Conservation (phyloP, 805 yeast species). For the Pichia kluyveri region DNA sequence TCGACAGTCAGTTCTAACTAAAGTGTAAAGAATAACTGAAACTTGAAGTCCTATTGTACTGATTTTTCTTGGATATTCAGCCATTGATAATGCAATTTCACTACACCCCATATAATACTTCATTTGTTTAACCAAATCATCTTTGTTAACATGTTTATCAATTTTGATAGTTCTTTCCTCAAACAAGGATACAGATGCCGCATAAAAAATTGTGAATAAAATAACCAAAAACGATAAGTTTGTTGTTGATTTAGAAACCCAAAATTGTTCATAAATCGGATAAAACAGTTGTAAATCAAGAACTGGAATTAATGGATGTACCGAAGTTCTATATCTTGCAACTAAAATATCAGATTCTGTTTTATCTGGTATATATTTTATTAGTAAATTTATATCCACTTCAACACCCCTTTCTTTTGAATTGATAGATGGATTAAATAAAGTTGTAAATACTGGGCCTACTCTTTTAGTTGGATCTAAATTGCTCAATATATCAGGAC, state of each 20-base stretch:
- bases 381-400: background rate
- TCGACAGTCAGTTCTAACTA: conserved; percentile 46
- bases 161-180: conserved; percentile 42
- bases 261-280: conserved; percentile 38
- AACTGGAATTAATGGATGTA: conserved; percentile 48
- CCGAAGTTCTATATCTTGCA: conserved; percentile 40
- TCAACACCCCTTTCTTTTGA: conserved; percentile 1
- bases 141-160: conserved; percentile 11
- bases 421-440: conserved; percentile 17
- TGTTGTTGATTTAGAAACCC: conserved; percentile 29
- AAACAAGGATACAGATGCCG: conserved; percentile 50
- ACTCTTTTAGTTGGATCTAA: conserved; percentile 6
- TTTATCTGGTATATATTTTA: conserved; percentile 32
- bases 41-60: conserved; percentile 29
- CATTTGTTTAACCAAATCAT: conserved; percentile 33
- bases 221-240: conserved; percentile 39
- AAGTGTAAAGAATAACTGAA: conserved; percentile 35
- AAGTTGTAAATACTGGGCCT: conserved; percentile 19
- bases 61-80: conserved; percentile 41
- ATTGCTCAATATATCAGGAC: conserved; percentile 2
- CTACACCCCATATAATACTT: conserved; percentile 39
- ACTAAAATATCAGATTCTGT: conserved; percentile 39
- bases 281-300: conserved; percentile 37
- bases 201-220: conserved; percentile 46
- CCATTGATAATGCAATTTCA: conserved; percentile 40